Evolutionary conservation across 768 basidiomycete species (phyloP), one percentile per base, ranked within the genome.

Genomic region (Podaxis sp.): DNA sequence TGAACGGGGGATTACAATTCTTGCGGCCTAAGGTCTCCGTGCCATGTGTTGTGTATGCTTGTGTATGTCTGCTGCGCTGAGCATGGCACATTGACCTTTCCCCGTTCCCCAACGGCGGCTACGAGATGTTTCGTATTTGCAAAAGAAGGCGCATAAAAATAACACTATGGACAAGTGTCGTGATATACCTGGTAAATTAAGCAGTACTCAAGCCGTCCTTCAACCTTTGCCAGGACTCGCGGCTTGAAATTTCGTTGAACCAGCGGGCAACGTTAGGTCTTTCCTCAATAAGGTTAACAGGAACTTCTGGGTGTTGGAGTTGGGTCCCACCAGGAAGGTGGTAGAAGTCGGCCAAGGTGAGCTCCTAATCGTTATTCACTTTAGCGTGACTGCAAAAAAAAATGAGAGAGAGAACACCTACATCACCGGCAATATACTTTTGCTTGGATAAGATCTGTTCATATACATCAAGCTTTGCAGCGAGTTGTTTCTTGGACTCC

Each of bases 221-320:
- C 33, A 82, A 78, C 0, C 74, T 75, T 57, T 69, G 64, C 85
- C 85, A 86, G 1, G 82, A 72, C 12, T 75, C 70, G 51, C 83
- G 75, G 24, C 76, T 71, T 11, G 74, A 71, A 49, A 86, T 70
- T 19, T 78, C 81, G 58, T 79, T 77, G 79, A 79, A 84, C 85
- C 84, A 85, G 57, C 82, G 79, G 6, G 71, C 57, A 1, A 85
- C 77, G 63, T 82, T 83, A 12, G 82, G 80, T 55, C 76, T 73
- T 12, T 66, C 60, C 7, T 63, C 64, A 33, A 82, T 65, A 13
- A 77, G 66, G n/a, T 72, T 65, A 51, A 53, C 59, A 7, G 40
- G 56, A 2, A 64, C 61, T 1, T 5, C 13, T 1, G 58, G 47
- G 6, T 29, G 27, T 29, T 29, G 27, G 22, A 77, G 65, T 33